Evolutionary conservation across 2,329 filamentous ascomycete species (phyloP).

Genomic region (Sporothrix pseudoabietina): DNA sequence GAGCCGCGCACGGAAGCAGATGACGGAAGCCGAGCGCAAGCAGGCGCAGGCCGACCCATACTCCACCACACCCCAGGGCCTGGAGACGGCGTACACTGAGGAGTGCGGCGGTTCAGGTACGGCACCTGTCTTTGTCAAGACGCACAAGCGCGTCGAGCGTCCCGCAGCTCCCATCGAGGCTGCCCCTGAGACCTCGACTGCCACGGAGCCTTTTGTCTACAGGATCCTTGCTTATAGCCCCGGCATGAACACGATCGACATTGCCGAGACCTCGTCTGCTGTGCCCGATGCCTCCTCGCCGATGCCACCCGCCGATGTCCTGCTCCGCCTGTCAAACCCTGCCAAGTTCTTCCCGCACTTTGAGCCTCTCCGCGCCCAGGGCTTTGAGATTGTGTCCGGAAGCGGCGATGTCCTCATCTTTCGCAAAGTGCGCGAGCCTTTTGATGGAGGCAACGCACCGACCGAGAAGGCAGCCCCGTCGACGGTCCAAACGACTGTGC

Average conservation of each 20-base stretch:
- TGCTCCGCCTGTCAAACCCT: constrained; percentile 63
- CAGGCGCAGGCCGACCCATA: constrained; percentile 38
- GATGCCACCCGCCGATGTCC: constrained; percentile 60
- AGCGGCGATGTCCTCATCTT: constrained; percentile 66
- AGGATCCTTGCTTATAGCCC: constrained; percentile 69
- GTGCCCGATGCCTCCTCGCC: constrained; percentile 52
- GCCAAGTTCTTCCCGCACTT: constrained; percentile 68
- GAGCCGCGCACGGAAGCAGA: neutral
- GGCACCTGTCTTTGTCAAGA: constrained; percentile 44
- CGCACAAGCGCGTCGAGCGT: constrained; percentile 18
- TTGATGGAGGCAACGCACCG: neutral
- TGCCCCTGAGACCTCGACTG: neutral
- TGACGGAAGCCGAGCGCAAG: constrained; percentile 26
- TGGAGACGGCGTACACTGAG: constrained; percentile 52
- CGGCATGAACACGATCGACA: constrained; percentile 57
- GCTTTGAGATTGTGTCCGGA: constrained; percentile 68
- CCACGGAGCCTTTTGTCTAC: constrained; percentile 48
- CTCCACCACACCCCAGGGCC: constrained; percentile 51
- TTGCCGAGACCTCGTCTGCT: constrained; percentile 62
- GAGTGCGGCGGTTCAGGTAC: constrained; percentile 46
- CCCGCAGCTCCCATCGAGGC: neutral
- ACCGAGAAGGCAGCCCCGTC: neutral
- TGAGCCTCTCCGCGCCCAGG: constrained; percentile 57
- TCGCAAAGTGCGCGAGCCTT: constrained; percentile 55
- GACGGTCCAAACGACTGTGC: neutral